A percentile compares a stretch with the other conserved stretches of the same genome.
phyloP scores from a whole-genome alignment of 192 early-diverging fungal species.

The Spinellus fusiger region DNA sequence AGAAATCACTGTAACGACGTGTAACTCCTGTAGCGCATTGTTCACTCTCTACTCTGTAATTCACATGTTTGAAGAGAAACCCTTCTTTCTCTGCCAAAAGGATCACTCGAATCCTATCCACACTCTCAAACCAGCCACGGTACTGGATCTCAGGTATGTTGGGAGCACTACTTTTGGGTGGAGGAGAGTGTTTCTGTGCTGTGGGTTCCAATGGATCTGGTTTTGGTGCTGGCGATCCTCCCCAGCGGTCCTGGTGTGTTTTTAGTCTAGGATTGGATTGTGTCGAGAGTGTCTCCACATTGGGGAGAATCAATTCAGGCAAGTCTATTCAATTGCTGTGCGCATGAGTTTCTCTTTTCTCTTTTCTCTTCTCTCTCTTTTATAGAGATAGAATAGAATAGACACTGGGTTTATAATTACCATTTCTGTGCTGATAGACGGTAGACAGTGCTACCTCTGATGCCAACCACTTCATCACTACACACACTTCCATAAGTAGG shows the following conservation, averaged over 20 bases:
- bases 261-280: slow-evolving; percentile 8
- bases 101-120: slow-evolving; percentile 48
- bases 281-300: slow-evolving; percentile 41
- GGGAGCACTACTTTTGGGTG: not conserved
- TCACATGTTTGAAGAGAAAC: slow-evolving; percentile 76
- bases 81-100: slow-evolving; percentile 48
- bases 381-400: not conserved
- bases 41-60: slow-evolving; percentile 82
- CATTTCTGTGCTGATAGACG: slow-evolving; percentile 58
- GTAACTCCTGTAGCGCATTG: slow-evolving; percentile 49
- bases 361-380: not conserved
- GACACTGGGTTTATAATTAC: slow-evolving; percentile 26
- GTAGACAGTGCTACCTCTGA: slow-evolving; percentile 58
- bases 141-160: slow-evolving; percentile 21
- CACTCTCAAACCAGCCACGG: slow-evolving; percentile 49
- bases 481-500: not conserved
- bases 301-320: slow-evolving; percentile 53
- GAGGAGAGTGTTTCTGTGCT: not conserved
- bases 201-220: slow-evolving; percentile 20
- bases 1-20: slow-evolving; percentile 90
- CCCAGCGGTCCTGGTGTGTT: too few species aligned
- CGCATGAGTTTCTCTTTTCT: not conserved
- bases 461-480: not conserved
- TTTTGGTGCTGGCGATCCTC: too few species aligned
- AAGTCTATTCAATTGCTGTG: slow-evolving; percentile 35